These are phyloP conservation scores for Colletotrichum magnum DNA, from an alignment of 2,329 filamentous ascomycete genomes.

Conservation along the genomic window DNA sequence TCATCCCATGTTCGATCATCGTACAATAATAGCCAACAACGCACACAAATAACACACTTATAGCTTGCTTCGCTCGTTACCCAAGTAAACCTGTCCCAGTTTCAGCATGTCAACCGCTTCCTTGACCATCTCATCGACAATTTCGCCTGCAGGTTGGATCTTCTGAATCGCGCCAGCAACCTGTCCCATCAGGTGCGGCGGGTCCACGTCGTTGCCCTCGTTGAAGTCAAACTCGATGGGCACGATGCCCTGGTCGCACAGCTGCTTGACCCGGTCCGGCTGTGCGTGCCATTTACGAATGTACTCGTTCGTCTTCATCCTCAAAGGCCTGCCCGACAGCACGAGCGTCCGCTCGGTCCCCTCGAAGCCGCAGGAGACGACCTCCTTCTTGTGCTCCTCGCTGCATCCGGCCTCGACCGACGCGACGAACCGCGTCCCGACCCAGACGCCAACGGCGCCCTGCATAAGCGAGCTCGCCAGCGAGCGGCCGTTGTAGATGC, in stretches of 20 bases:
- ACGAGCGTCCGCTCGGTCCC: conserved; percentile 89
- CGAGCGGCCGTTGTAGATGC: conserved; percentile 85
- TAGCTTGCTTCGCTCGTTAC: conserved; percentile 56
- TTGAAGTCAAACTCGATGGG: conserved; percentile 89
- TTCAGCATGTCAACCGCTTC: conserved; percentile 80
- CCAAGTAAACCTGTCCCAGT: conserved; percentile 73
- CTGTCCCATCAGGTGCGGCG: conserved; percentile 94
- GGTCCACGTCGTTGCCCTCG: conserved; percentile 84
- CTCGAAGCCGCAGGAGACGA: conserved; percentile 83
- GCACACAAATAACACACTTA: conserved; percentile 41
- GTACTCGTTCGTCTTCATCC: conserved; percentile 87
- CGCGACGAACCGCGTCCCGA: conserved; percentile 93
- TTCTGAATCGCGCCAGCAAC: conserved; percentile 84
- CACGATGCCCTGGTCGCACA: conserved; percentile 83
- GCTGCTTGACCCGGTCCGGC: conserved; percentile 80
- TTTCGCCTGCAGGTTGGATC: conserved; percentile 84
- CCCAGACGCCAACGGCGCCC: conserved; percentile 91
- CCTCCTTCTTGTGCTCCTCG: conserved; percentile 85
- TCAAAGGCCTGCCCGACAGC: conserved; percentile 83
- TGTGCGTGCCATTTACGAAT: conserved; percentile 84
- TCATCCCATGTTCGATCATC: background rate
- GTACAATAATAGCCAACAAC: background rate
- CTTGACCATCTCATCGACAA: conserved; percentile 91
- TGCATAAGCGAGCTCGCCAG: conserved; percentile 89
- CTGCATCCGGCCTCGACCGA: conserved; percentile 85